A percentile compares a stretch with the other conserved stretches of the same genome.
phyloP scores from a whole-genome alignment of 2,329 filamentous ascomycete genomes.

The Aspergillus neoniger region DNA sequence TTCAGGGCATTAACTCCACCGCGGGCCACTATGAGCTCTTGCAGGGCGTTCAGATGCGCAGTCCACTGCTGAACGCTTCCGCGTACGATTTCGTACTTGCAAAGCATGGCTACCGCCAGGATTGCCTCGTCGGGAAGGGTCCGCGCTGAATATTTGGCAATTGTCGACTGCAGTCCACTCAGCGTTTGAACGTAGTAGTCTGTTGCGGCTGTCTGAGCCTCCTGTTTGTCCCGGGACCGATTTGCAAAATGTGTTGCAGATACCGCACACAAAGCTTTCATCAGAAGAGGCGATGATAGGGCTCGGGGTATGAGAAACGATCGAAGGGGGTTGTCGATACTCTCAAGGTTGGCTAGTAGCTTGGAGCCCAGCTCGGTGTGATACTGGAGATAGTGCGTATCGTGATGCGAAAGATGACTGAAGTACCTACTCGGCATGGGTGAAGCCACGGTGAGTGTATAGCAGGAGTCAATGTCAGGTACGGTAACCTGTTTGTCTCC shows the following conservation, averaged over 20 bases:
- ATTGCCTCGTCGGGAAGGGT: slow-evolving; percentile 34
- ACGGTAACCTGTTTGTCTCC: neutral
- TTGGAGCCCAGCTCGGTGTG: slow-evolving; percentile 38
- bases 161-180: slow-evolving; percentile 32
- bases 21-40: slow-evolving; percentile 35
- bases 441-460: slow-evolving; percentile 14
- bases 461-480: neutral
- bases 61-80: slow-evolving; percentile 43
- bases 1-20: slow-evolving; percentile 35
- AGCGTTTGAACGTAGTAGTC: slow-evolving; percentile 38
- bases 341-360: slow-evolving; percentile 41
- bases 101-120: slow-evolving; percentile 39
- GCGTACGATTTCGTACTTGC: slow-evolving; percentile 42
- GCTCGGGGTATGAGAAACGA: slow-evolving; percentile 40
- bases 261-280: slow-evolving; percentile 42
- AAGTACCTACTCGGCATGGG: slow-evolving; percentile 22
- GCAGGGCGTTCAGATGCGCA: slow-evolving; percentile 39
- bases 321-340: slow-evolving; percentile 38
- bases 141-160: slow-evolving; percentile 22
- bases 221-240: slow-evolving; percentile 25
- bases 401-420: slow-evolving; percentile 32
- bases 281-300: slow-evolving; percentile 37
- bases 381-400: slow-evolving; percentile 42
- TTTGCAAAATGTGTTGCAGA: slow-evolving; percentile 42
- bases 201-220: slow-evolving; percentile 32